Conservation (phyloP, 2,329 filamentous ascomycete genomes). For the Aureobasidium sp. region DNA sequence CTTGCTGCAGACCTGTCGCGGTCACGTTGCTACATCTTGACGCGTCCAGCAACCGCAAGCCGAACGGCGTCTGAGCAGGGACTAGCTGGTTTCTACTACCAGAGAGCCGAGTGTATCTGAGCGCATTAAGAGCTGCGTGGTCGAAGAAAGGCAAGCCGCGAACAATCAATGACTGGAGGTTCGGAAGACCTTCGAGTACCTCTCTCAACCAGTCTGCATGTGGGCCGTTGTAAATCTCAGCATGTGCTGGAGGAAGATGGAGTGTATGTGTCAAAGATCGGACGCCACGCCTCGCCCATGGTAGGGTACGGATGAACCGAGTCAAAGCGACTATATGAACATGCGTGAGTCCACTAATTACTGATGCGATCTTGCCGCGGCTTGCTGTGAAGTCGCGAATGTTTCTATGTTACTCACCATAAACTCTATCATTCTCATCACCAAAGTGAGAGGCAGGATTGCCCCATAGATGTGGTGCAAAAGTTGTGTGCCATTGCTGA, state of each 20-base stretch:
- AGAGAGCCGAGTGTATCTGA: conserved; percentile 28
- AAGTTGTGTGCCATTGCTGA: conserved; percentile 49
- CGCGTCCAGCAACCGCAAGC: conserved; percentile 48
- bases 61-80: conserved; percentile 28
- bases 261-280: conserved; percentile 53
- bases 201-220: conserved; percentile 52
- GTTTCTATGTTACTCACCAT: conserved; percentile 30
- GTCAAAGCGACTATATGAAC: conserved; percentile 45
- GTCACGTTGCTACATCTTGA: conserved; percentile 52
- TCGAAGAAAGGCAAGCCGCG: conserved; percentile 54
- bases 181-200: conserved; percentile 49
- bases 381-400: not conserved
- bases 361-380: not conserved
- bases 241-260: conserved; percentile 51
- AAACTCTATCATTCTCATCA: conserved; percentile 51
- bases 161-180: conserved; percentile 52
- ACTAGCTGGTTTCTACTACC: not conserved
- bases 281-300: conserved; percentile 44
- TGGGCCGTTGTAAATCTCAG: conserved; percentile 53
- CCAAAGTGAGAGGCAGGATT: conserved; percentile 56
- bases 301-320: conserved; percentile 49
- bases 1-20: conserved; percentile 43
- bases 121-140: conserved; percentile 46
- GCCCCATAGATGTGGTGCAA: conserved; percentile 53
- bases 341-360: not conserved